Evolutionary conservation across 225 moss, liverwort and hornwort genomes (phyloP), one percentile per base, ranked within the genome.

Genomic region (Marchantia polymorpha): DNA sequence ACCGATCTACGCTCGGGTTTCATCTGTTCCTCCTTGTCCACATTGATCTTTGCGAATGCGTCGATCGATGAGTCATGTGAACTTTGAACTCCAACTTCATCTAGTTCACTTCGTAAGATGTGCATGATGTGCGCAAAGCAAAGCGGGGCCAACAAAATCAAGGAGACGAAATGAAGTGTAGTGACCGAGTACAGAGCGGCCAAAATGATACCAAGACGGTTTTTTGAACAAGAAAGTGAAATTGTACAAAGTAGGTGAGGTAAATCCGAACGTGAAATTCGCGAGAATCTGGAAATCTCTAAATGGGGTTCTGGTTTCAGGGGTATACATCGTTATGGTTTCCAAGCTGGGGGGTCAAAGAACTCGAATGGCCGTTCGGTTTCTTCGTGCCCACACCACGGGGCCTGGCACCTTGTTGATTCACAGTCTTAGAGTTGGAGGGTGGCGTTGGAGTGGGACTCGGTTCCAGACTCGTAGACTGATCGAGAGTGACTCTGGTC

Each of bases 181-280:
- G 0, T 30, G 20, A 69, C 47, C 69, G 27, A 49, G 27, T 22
- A 22, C 61, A 69, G 17, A 58, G 22, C 20, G 11, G 51, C 71
- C n/a, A 46, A n/a, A 71, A 71, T 71, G 22, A 71, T 50, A 10
- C n/a, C 0, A 49, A 71, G 49, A 50, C 9, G 50, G 10, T 49
- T 51, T 39, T 71, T 71, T 51, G 50, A 22, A 48, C 51, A 71
- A 19, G 50, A n/a, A 39, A 23, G 50, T 22, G n/a, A 23, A 50
- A 71, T 49, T 71, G 71, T 71, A 69, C 69, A 29, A 69, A 69
- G 30, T 69, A 71, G 29, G n/a, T 29, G 65, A 64, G 26, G 3
- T 65, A 29, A 65, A 29, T 9, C 51, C 2, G 50, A 19, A 49
- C n/a, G 31, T 15, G 6, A 20, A 70, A 50, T 71, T 2, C n/a